A percentile compares a stretch with the other conserved stretches of the same genome.
Evolutionary conservation across 2,329 filamentous ascomycete species (phyloP).

Genomic region (Trichoderma afroharzianum): DNA sequence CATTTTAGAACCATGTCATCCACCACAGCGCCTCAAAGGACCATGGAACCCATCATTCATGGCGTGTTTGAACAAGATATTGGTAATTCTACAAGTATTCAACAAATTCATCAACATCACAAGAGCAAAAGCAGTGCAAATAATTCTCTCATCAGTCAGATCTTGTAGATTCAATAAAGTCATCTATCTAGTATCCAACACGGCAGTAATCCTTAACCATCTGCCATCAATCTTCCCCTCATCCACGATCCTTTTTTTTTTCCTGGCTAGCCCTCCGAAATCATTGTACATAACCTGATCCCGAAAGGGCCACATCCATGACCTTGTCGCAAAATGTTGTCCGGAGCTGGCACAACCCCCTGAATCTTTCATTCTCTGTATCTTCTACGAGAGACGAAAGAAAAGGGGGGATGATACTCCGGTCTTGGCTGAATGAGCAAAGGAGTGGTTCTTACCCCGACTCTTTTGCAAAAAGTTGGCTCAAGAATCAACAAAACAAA

Average conservation of each 20-base stretch:
- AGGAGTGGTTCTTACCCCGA: background rate
- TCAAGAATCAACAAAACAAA: slow-evolving; percentile 33
- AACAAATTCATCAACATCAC: background rate
- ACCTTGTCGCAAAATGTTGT: slow-evolving; percentile 20
- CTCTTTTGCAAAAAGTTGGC: slow-evolving; percentile 13
- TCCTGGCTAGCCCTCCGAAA: slow-evolving; percentile 32
- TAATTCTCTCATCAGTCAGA: background rate
- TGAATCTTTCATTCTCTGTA: background rate
- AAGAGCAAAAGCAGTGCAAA: background rate
- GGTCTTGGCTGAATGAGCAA: slow-evolving; percentile 19
- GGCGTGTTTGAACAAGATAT: slow-evolving; percentile 40
- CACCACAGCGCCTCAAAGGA: background rate
- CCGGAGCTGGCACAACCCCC: slow-evolving; percentile 25
- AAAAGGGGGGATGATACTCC: slow-evolving; percentile 21
- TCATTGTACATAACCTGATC: slow-evolving; percentile 27
- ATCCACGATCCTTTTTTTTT: slow-evolving; percentile 20
- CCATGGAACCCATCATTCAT: slow-evolving; percentile 35
- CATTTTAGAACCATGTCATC: background rate
- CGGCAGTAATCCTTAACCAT: slow-evolving; percentile 18
- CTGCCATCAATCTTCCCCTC: slow-evolving; percentile 25
- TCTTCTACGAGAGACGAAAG: slow-evolving; percentile 15
- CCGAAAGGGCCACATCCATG: slow-evolving; percentile 29
- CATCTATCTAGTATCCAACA: slow-evolving; percentile 38
- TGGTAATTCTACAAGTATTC: slow-evolving; percentile 28
- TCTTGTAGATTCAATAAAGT: slow-evolving; percentile 48